Evolutionary conservation across 352 stramenopile genomes (phyloP).

Genomic region (Pythium brachiatum): DNA sequence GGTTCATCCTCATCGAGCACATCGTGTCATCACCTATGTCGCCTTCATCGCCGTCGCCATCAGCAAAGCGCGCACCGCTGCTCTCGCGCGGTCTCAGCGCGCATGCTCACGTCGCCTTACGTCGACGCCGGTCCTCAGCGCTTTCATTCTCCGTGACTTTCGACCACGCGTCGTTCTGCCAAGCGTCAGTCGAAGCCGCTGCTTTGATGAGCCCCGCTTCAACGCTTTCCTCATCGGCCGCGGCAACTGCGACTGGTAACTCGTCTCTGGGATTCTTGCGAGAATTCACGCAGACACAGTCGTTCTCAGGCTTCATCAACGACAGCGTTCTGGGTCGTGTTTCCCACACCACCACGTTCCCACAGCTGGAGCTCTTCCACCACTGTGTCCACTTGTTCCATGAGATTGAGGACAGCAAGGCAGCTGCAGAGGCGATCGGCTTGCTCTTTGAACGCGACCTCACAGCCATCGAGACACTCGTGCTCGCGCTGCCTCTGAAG

Average conservation of each 20-base stretch:
- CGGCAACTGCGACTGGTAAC: not conserved
- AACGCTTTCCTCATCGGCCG: not conserved
- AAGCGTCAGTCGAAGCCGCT: conserved; percentile 16
- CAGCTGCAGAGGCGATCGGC: conserved; percentile 31
- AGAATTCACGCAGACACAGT: conserved; percentile 64
- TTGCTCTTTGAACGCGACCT: conserved; percentile 59
- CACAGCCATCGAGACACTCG: conserved; percentile 32
- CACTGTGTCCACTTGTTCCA: conserved; percentile 57
- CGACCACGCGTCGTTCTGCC: conserved; percentile 43
- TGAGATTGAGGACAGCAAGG: conserved; percentile 28
- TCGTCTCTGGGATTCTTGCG: conserved; percentile 31
- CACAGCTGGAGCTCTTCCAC: conserved; percentile 54
- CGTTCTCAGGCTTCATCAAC: conserved; percentile 60
- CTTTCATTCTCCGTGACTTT: conserved; percentile 55
- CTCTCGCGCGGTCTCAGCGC: conserved; percentile 8
- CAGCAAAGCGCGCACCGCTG: not conserved
- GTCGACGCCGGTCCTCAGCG: conserved; percentile 41
- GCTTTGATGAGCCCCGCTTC: not conserved
- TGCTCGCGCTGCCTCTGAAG: conserved; percentile 31
- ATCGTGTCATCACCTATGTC: conserved; percentile 3
- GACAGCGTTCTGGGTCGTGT: conserved; percentile 48
- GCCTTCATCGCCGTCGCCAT: not conserved
- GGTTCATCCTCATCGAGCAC: conserved; percentile 45
- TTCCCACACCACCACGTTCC: conserved; percentile 32
- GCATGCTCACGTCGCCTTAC: conserved; percentile 6